phyloP scores from a whole-genome alignment of 495 filamentous ascomycete genomes.

The Clavariopsis aquatica region DNA sequence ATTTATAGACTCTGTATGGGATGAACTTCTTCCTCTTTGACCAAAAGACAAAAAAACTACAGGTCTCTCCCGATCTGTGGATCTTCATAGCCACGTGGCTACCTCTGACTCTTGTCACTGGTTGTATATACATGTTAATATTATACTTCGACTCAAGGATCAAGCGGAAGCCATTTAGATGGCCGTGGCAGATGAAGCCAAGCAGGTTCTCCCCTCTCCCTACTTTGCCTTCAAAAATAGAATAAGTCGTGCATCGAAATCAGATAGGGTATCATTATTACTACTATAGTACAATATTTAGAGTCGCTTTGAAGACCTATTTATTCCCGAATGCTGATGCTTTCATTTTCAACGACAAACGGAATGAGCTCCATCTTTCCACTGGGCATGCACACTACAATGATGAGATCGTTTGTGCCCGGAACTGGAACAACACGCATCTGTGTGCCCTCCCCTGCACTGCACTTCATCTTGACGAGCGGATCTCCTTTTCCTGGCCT shows the following conservation, averaged over 20 bases:
- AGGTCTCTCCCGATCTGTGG: slow-evolving; percentile 17
- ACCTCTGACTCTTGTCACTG: slow-evolving; percentile 10
- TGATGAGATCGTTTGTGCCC: slow-evolving; percentile 1
- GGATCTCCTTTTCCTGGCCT: not conserved
- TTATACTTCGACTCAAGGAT: slow-evolving; percentile 7
- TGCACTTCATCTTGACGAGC: not conserved
- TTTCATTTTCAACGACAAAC: not conserved
- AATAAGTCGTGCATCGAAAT: no score
- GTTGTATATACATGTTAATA: slow-evolving; percentile 5
- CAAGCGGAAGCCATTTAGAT: slow-evolving; percentile 6
- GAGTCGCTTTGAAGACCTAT: no score
- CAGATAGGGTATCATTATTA: no score
- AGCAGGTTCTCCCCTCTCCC: not conserved
- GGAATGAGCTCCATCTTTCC: slow-evolving; percentile 5
- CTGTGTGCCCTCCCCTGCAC: not conserved
- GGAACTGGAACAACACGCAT: slow-evolving; percentile 7
- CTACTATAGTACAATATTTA: no score
- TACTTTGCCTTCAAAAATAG: no score
- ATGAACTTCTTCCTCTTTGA: slow-evolving; percentile 25
- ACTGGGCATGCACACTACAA: slow-evolving; percentile 5
- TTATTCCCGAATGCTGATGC: no score
- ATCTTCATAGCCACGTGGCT: slow-evolving; percentile 14
- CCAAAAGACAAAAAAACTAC: not conserved
- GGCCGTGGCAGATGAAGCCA: slow-evolving; percentile 16
- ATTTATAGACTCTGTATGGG: slow-evolving; percentile 6